Base-by-base conservation (phyloP, 768 basidiomycete species). In the Rhizopogon vinicolor region DNA sequence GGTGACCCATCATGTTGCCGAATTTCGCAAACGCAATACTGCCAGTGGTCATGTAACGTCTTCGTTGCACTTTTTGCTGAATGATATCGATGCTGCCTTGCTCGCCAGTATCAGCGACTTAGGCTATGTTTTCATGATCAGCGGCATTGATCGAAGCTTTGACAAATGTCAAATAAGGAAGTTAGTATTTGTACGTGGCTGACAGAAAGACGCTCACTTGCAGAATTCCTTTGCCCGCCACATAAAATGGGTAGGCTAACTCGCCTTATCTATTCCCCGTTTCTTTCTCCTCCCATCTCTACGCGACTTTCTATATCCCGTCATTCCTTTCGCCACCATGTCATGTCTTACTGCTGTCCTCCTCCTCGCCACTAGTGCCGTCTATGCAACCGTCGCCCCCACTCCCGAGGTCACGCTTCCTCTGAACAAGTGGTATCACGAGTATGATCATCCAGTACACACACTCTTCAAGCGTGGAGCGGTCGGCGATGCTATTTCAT, bases 351-450 rank as follows among this genome's bases (percentile, higher is more conserved):
- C 63, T 22, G 57, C 62, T 53, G 55, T 61, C 46, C 60, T 69
- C 41, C 53, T 70, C 45, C 61, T 71, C 58, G 63, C 64, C 53
- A 64, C 60, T 28, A 52, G 61, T 9, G 42, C 56, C 31, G 68
- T 53, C 19, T 58, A 44, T 39, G 68, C 65, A 8, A 53, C 63
- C 42, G 52, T 62, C 59, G 37, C 58, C 39, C 54, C 57, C 52
- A 51, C 59, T n/a, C 46, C 55, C 4, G 58, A 62, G 49, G 51
- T 35, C 54, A 57, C 52, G 29, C 62, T 55, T 39, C 63, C 69
- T 13, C 71, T 73, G 13, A 62, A 56, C 56, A 60, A 51, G 37
- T 92, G 90, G 90, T 83, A 79, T 64, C 91, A 90, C 51, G 64
- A 70, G 43, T 64, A 74, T 14, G 78, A 77, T 59, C 87, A 91